Evolutionary conservation across 495 filamentous ascomycete genomes (phyloP), one percentile per base, ranked within the genome.

Genomic region (Neurospora sp.): DNA sequence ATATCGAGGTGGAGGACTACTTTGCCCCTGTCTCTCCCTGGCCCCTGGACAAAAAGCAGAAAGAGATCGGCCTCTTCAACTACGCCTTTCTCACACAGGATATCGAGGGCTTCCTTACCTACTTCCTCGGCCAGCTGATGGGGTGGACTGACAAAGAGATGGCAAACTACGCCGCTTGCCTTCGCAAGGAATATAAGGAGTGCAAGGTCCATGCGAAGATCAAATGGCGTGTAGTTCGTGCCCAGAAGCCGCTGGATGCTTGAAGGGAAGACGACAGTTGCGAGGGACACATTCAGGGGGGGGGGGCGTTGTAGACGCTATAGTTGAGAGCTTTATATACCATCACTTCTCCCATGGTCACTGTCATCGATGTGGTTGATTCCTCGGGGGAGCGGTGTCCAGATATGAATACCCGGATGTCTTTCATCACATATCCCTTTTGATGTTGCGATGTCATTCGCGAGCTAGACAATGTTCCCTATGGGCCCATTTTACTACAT

Each of bases 221-320:
- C 37, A 72, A 73, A 3, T 70, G 77, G 74, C 77, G 79, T 3
- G 38, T 80, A 2, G 77, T 82, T 6, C 80, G 76, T n/a, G 80
- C 78, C 18, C 78, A 74, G 71, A 82, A 82, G 76, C 80, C 80
- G 49, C 20, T 60, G 49, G 23, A 8, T 31, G 23, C 5, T 27
- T 60, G 2, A 31, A 31, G 9, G 44, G n/a, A 20, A 9, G 18
- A 20, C n/a, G 44, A 2, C 14, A 42, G 44, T 46, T 20, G n/a
- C 44, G 0, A 46, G 44, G 3, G 8, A 11, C 8, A 20, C n/a
- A 20, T 20, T 11, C 44, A n/a, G n/a, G n/a, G 4, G 27, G 1
- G 1, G 27, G 27, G 46, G 11, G 20, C 46, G n/a, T n/a, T n/a
- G 6, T n/a, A 9, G 18, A 46, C 6, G 42, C 42, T 46, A 3